Base-by-base conservation (phyloP, 441 rosid species). In the Dalechampia spathulata region DNA sequence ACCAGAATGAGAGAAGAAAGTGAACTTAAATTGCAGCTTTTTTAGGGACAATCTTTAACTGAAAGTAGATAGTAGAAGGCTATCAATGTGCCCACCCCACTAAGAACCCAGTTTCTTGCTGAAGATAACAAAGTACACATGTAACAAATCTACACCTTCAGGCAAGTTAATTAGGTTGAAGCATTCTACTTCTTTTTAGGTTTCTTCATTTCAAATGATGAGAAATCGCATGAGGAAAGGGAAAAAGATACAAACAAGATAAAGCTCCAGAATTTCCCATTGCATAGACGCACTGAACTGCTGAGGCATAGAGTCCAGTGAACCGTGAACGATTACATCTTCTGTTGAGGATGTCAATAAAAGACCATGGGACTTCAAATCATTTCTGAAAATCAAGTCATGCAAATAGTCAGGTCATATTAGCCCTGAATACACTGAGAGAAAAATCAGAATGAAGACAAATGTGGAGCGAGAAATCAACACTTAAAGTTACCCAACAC, bases 191-290 rank as follows among this genome's bases (percentile, higher is more conserved):
- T 48, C 50, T 57, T 45, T 52, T 40, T 34, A 16, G 21, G 39
- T 48, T 57, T 2, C 38, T 59, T 52, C 19, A 27, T 38, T 27
- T 21, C 56, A 27, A 39, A 59, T 49, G 27, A 19, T 17, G 41
- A 19, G 25, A 27, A 23, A n/a, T 20, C 38, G 49, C 36, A 63
- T 59, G 34, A 13, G 48, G 63, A 53, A 32, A 47, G 38, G 38
- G 70, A 32, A 65, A 63, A 74, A 69, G 66, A 61, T 67, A 86
- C 86, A 40, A 42, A 94, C 99, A 74, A 94, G 83, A 82, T 90
- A 94, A 67, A 67, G 77, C 74, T 90, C 98, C 40, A 94, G 96
- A 69, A 75, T 77, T 73, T 86, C 98, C 99, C 99, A 90, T 42
- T 78, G 83, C 70, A 65, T 69, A 64, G 72, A 78, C 58, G 80